Base-by-base conservation (phyloP, 345 rosid genomes). In the Eutrema yunnanense region DNA sequence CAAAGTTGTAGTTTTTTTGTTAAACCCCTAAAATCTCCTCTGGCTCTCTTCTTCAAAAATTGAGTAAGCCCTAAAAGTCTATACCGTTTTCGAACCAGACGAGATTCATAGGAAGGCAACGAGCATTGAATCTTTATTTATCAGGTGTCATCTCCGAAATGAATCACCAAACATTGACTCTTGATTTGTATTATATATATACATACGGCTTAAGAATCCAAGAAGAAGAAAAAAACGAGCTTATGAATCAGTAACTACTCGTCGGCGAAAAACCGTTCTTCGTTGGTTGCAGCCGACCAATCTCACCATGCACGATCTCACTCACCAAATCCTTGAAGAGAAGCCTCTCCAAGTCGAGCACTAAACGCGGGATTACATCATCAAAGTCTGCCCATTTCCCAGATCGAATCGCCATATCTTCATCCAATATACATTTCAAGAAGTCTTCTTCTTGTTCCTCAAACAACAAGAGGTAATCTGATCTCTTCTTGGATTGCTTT, bases 321-420 rank as follows among this genome's bases (percentile, higher is more conserved):
- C 82, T 81, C 27, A 92, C 92, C 54, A 92, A 72, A 76, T 95
- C 99, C 79, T 88, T 95, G 80, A 92, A 95, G 48, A 95, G 74
- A 77, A 80, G 67, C 65, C 97, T 67, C 83, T 95, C 99, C 9
- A 92, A 78, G 69, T 87, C 86, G 10, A 95, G 76, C 34, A 87
- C 89, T 38, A 85, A 49, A 30, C 85, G 80, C 0, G 96, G 80
- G 12, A 84, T 70, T 67, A 77, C 87, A 6, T 38, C n/a, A 7
- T 78, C 61, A 59, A 87, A 86, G 55, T 78, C 85, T 3, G 77
- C 77, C 97, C 96, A 92, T 63, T 86, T 79, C 47, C 69, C 89
- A 3, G 82, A 84, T 22, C 75, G 76, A 56, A 56, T 64, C 67
- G 75, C 71, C 78, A 85, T 83, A 71, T 92, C 97, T 53, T 90